Evolutionary conservation across 2,329 filamentous ascomycete genomes (phyloP), one percentile per base, ranked within the genome.

Genomic region (Drechslera avenae): DNA sequence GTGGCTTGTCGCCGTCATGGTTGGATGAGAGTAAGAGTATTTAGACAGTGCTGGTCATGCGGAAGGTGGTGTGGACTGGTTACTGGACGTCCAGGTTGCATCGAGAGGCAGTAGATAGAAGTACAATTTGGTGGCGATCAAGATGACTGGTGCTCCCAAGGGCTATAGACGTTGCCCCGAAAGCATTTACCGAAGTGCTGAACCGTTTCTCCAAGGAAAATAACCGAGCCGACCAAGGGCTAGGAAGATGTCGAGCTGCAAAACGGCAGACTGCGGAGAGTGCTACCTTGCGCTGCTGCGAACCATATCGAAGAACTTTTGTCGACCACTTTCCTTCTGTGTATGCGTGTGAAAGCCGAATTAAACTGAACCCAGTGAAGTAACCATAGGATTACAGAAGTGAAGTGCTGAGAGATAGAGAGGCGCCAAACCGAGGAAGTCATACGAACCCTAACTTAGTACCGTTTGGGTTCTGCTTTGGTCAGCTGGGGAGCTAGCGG

Each of bases 121-220:
- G 72, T 75, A 75, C 73, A 75, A 74, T 72, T 74, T 73, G 66
- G 64, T 68, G 72, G 65, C 71, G 71, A 67, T 61, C 67, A 64
- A 71, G 69, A 72, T 66, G 69, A 65, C 66, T 68, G 63, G 63
- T 59, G 67, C 63, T 63, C 63, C 64, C 60, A 56, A 56, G 60
- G 65, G 63, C 63, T 63, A 65, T 62, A 64, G 65, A 54, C 66
- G 69, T 60, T 60, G 68, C 68, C 64, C 62, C 60, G 64, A 66
- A 63, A 67, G 64, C 64, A 64, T 71, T 72, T 69, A 70, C 64
- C 68, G 69, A 67, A 62, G 62, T 66, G 67, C 60, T 68, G 69
- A 64, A 72, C 70, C 67, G 68, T 63, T 69, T 72, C 64, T 71
- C 68, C 62, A 73, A 75, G 72, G 72, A 75, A 28, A 74, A 74